Base-by-base conservation (phyloP, 1,284 basidiomycete genomes). In the Rhodofomes roseus region DNA sequence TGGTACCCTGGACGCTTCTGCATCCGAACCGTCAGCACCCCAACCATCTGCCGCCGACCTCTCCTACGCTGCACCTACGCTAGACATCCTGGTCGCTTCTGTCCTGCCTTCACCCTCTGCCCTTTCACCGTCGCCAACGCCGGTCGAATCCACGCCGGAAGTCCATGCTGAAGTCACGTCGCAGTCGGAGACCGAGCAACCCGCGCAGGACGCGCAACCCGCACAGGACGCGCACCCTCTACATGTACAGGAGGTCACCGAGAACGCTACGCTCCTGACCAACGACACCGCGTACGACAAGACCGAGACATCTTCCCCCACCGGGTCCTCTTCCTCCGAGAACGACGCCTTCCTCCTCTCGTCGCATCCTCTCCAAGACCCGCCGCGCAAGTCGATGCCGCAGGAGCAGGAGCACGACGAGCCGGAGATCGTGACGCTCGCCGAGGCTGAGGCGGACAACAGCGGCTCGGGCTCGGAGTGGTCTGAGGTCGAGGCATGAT, bases 321-420 rank as follows among this genome's bases (percentile, higher is more conserved):
- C 36, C 18, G 34, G 36, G 18, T 29, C 56, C 23, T 9, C 39
- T 25, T 40, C 54, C 7, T 55, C 36, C 25, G 46, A 50, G 23
- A 22, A 36, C 46, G 56, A 25, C 36, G 46, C 44, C 2, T 57
- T 57, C 20, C 46, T 57, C 5, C 56, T 57, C 11, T 37, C 56
- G 4, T 37, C 44, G 11, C 39, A 36, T 27, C 56, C 56, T n/a
- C 16, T 57, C 14, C 31, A 50, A n/a, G 46, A 27, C 31, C 29
- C 56, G 16, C 11, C 34, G 5, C 37, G 34, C 56, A 51, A 27
- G 16, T 18, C 46, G 4, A 23, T 23, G 34, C 6, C 9, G 0
- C 46, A 25, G 22, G 1, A 29, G 23, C 43, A 40, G n/a, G 56
- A 50, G 20, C n/a, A 20, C 12, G 56, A 57, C n/a, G 23, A 51